Evolutionary conservation across 1,284 basidiomycete species (phyloP).

Genomic region (Leucoagaricus sp.): DNA sequence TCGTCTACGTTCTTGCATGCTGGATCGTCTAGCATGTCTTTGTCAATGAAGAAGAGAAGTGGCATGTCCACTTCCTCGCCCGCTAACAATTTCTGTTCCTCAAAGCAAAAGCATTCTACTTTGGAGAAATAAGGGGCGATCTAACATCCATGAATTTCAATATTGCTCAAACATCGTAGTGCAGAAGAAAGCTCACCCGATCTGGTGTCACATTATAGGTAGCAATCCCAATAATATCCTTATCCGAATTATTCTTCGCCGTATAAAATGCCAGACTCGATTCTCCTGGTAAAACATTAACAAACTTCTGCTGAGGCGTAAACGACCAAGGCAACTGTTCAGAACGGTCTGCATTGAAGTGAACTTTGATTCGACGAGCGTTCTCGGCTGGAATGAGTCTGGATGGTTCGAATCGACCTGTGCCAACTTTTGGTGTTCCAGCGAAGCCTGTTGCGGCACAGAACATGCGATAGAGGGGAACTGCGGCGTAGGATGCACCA

Average conservation of each 20-base stretch:
- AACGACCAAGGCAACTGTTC: slow-evolving; percentile 95
- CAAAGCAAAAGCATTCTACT: slow-evolving; percentile 99
- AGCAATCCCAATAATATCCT: slow-evolving; percentile 97
- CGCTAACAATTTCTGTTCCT: slow-evolving; percentile 95
- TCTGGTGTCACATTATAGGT: slow-evolving; percentile 98
- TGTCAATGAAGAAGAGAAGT: slow-evolving; percentile 98
- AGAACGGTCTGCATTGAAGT: slow-evolving; percentile 92
- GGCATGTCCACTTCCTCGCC: slow-evolving; percentile 99
- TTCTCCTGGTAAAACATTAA: slow-evolving; percentile 93
- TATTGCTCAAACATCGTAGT: background rate
- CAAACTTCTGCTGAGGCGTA: slow-evolving; percentile 87
- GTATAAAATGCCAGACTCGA: slow-evolving; percentile 97
- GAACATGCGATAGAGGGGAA: slow-evolving; percentile 96
- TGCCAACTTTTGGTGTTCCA: slow-evolving; percentile 90
- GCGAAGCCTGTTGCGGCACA: slow-evolving; percentile 97
- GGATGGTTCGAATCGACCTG: slow-evolving; percentile 78
- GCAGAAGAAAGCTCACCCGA: slow-evolving; percentile 55
- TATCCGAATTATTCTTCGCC: slow-evolving; percentile 83
- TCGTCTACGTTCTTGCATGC: slow-evolving; percentile 86
- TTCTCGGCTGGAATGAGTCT: slow-evolving; percentile 77
- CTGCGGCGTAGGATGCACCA: slow-evolving; percentile 93
- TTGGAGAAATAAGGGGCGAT: slow-evolving; percentile 99
- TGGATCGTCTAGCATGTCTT: slow-evolving; percentile 93
- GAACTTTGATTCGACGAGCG: slow-evolving; percentile 83
- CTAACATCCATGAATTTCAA: slow-evolving; percentile 40